These are phyloP conservation scores for Fusarium mangiferae DNA, from an alignment of 2,329 filamentous ascomycete genomes.

Conservation along the genomic window DNA sequence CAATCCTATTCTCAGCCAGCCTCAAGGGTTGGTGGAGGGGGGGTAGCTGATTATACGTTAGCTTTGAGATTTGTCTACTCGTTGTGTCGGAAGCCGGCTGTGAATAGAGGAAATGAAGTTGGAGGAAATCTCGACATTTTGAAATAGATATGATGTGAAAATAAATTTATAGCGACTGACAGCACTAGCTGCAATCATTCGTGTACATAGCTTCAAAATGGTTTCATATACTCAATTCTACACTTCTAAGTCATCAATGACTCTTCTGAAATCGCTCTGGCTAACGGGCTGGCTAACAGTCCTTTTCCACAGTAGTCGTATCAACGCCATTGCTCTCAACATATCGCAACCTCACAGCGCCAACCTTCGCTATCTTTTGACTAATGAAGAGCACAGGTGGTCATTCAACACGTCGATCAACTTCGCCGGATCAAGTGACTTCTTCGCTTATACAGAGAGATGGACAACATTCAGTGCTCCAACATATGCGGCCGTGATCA, in stretches of 20 bases:
- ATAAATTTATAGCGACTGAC: rapidly evolving
- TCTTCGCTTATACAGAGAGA: neutral
- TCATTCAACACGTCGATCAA: neutral
- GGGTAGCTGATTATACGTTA: neutral
- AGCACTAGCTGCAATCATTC: rapidly evolving
- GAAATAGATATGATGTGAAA: rapidly evolving
- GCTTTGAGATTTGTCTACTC: neutral
- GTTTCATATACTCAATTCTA: rapidly evolving
- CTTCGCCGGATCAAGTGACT: neutral
- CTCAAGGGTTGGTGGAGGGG: neutral
- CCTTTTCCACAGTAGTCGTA: neutral
- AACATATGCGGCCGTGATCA: neutral
- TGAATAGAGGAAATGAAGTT: rapidly evolving
- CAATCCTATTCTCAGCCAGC: neutral
- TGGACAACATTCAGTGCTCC: neutral
- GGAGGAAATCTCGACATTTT: rapidly evolving
- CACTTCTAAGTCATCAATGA: neutral
- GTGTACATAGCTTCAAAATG: neutral
- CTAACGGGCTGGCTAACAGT: rapidly evolving
- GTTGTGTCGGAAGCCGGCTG: neutral
- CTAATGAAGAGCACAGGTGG: neutral
- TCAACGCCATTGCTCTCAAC: neutral
- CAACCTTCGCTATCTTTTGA: neutral
- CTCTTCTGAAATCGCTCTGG: neutral
- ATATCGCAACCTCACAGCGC: neutral